Evolutionary conservation across 371 early-diverging fungal genomes (phyloP), one percentile per base, ranked within the genome.

Genomic region (Blakeslea trispora): DNA sequence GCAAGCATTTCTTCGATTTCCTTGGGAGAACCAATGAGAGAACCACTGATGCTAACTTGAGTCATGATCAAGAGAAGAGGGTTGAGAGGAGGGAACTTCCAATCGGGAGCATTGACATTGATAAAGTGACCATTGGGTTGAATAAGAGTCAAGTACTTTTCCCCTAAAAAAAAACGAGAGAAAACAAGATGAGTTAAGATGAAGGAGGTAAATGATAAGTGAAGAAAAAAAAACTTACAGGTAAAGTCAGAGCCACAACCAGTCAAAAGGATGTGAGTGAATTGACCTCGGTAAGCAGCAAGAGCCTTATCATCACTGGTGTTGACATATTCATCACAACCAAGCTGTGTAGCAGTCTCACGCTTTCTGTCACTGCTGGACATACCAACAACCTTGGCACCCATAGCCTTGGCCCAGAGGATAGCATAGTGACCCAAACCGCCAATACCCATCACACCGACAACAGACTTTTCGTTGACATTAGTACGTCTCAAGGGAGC

Each of bases 361-460:
- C 62, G 66, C 51, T 72, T 72, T 13, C 64, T 53, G 13, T 68
- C 64, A 5, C 66, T 66, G 37, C 43, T 37, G 5, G 69, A 68
- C 10, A 72, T 40, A 15, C 63, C 72, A 19, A 68, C 57, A 1
- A 91, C 89, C 22, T 87, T 73, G 21, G 87, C 83, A 32, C 91
- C 90, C 57, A 78, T 59, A 19, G 74, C 74, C 45, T 71, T 68
- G 34, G 80, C 82, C 66, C 67, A 83, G 54, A 83, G 79, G 1
- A 45, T 41, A 18, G 72, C 87, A 66, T 85, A 65, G 45, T 88
- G 89, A 43, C 89, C 89, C 18, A 89, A 71, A 40, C 89, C 89
- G 52, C 89, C 89, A 53, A 87, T 84, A 31, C 88, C 90, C 42
- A 84, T 64, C 7, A 89, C 71, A 18, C 95, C 95, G 22, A 83